A percentile compares a stretch with the other conserved stretches of the same genome.
Evolutionary conservation across 225 moss, liverwort and hornwort genomes (phyloP).

Genomic region (Thuidium tamariscinum): DNA sequence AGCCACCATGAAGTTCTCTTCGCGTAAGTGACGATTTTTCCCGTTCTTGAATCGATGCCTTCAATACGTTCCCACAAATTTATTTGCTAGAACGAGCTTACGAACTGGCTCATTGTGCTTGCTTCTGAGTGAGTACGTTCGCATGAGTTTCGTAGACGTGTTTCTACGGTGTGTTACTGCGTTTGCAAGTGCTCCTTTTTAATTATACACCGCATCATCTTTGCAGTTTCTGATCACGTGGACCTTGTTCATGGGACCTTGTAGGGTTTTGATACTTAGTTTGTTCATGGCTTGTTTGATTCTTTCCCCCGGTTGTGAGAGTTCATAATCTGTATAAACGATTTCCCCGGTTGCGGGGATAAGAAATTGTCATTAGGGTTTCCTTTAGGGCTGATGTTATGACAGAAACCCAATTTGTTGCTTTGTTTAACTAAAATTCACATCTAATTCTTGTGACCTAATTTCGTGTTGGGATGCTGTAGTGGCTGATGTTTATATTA

Average conservation of each 20-base stretch:
- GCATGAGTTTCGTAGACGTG: not conserved
- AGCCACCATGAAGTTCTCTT: slow-evolving; percentile 44
- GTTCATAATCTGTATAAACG: not conserved
- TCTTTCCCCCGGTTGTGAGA: not conserved
- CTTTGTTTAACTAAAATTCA: not conserved
- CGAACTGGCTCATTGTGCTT: not conserved
- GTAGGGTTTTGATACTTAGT: not conserved
- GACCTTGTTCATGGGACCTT: not conserved
- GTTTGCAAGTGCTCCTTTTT: not conserved
- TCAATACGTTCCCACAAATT: too few relatives aligned
- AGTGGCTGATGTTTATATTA: not conserved
- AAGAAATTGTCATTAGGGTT: not conserved
- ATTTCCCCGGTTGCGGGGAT: not conserved
- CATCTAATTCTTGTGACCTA: not conserved
- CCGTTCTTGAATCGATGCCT: not conserved
- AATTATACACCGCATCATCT: not conserved
- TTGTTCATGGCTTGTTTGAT: not conserved
- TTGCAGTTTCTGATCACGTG: not conserved
- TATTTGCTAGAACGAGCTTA: not conserved
- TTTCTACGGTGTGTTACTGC: not conserved
- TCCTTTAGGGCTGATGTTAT: not conserved
- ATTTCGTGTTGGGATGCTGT: not conserved
- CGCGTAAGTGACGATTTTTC: slow-evolving; percentile 1
- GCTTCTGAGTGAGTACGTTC: not conserved
- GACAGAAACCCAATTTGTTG: not conserved